Percentiles rank a stretch among this genome's conserved stretches.
Evolutionary conservation across 1,139 yeast genomes (phyloP).

Genomic region (Ogataea hybrid): DNA sequence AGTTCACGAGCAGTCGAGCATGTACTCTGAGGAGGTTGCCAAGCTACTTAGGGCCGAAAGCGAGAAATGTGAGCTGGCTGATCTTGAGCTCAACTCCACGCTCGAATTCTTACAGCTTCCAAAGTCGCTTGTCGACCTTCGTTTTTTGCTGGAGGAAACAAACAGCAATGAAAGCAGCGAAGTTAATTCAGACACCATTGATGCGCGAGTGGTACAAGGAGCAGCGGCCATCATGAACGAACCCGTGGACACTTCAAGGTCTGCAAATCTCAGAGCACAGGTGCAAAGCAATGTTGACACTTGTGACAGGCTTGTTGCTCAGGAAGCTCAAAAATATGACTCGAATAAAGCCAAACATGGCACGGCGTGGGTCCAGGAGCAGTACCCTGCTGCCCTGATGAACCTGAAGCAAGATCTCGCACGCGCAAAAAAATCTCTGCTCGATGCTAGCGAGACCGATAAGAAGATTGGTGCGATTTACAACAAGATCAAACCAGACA

Average conservation of each 20-base stretch:
- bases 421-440: constrained; percentile 59
- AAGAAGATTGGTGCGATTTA: constrained; percentile 47
- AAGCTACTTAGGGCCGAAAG: constrained; percentile 69
- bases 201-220: constrained; percentile 29
- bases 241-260: constrained; percentile 13
- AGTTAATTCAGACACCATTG: constrained; percentile 27
- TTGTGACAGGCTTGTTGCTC: constrained; percentile 41
- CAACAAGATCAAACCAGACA: constrained; percentile 31
- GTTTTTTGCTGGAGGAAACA: constrained; percentile 34
- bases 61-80: constrained; percentile 74
- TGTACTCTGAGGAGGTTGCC: constrained; percentile 89
- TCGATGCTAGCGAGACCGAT: constrained; percentile 71
- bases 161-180: constrained; percentile 15
- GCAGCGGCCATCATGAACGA: constrained; percentile 25
- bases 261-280: constrained; percentile 34
- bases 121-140: constrained; percentile 55
- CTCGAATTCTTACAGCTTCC: constrained; percentile 81
- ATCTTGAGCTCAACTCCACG: constrained; percentile 74
- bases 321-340: constrained; percentile 35
- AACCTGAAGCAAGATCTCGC: constrained; percentile 50
- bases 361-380: constrained; percentile 36
- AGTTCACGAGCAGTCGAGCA: constrained; percentile 82
- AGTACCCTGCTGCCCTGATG: constrained; percentile 35
- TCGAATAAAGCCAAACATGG: constrained; percentile 35
- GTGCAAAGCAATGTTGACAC: constrained; percentile 41